Percentiles rank a stretch among this genome's conserved stretches.
Conservation (phyloP, 2,329 filamentous ascomycete species). For the Kalmusia sp. region DNA sequence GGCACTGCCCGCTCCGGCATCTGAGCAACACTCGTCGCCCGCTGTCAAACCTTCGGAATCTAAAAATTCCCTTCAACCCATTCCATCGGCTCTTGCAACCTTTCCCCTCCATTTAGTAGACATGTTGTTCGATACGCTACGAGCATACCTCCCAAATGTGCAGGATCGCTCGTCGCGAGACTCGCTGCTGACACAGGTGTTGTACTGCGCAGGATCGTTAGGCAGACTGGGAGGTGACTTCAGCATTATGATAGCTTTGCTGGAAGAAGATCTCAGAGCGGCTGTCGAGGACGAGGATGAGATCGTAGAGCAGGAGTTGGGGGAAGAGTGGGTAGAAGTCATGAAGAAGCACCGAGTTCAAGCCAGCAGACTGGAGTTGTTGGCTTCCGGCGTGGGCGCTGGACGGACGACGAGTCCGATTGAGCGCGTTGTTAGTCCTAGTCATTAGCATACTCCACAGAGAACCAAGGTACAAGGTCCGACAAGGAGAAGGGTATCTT, state of each 20-base stretch:
- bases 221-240: slow-evolving; percentile 93
- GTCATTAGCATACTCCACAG: too few relatives aligned
- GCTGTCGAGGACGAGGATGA: slow-evolving; percentile 48
- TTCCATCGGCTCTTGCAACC: slow-evolving; percentile 80
- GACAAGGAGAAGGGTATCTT: too few relatives aligned
- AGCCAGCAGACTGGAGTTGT: slow-evolving; percentile 75
- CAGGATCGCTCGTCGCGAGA: slow-evolving; percentile 81
- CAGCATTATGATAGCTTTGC: slow-evolving; percentile 78
- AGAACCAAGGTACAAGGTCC: too few relatives aligned
- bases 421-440: slow-evolving; percentile 20
- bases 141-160: slow-evolving; percentile 79
- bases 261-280: slow-evolving; percentile 54
- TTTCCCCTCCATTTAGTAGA: slow-evolving; percentile 86
- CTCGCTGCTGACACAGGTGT: slow-evolving; percentile 86
- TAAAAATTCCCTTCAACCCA: slow-evolving; percentile 54
- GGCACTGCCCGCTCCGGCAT: slow-evolving; percentile 53
- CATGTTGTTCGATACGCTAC: slow-evolving; percentile 78
- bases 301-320: slow-evolving; percentile 47
- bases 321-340: slow-evolving; percentile 82
- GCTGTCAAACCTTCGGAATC: slow-evolving; percentile 27
- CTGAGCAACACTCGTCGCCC: slow-evolving; percentile 30
- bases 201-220: slow-evolving; percentile 92
- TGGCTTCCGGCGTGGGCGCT: slow-evolving; percentile 52
- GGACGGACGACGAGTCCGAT: slow-evolving; percentile 30
- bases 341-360: slow-evolving; percentile 87